These are phyloP conservation scores for Botrytis deweyae DNA, from an alignment of 2,329 filamentous ascomycete genomes.

Conservation along the genomic window DNA sequence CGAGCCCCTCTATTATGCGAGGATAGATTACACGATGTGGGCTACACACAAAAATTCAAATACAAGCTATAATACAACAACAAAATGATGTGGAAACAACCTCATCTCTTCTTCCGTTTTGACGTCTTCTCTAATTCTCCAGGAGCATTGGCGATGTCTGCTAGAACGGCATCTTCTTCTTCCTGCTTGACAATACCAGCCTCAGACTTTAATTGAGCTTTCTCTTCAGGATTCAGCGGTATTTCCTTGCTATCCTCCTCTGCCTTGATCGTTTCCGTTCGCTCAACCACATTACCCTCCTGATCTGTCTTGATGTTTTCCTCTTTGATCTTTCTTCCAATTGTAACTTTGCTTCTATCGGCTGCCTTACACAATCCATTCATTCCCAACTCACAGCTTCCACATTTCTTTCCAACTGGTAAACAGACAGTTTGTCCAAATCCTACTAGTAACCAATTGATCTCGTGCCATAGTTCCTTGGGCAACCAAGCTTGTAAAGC, in stretches of 20 bases:
- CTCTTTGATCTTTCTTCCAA: slow-evolving; percentile 54
- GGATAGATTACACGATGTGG: background rate
- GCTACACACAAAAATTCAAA: too few relatives aligned
- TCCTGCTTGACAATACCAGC: background rate
- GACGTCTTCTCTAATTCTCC: slow-evolving; percentile 23
- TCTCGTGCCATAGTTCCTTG: slow-evolving; percentile 69
- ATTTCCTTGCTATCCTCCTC: slow-evolving; percentile 33
- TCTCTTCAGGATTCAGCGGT: slow-evolving; percentile 14
- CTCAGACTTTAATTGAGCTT: background rate
- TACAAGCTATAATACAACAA: background rate
- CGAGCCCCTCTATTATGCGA: background rate
- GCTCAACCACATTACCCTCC: slow-evolving; percentile 36
- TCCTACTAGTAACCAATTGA: slow-evolving; percentile 72
- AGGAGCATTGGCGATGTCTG: slow-evolving; percentile 28
- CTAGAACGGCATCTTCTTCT: slow-evolving; percentile 16
- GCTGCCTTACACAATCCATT: slow-evolving; percentile 74
- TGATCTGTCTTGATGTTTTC: slow-evolving; percentile 40
- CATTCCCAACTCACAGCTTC: slow-evolving; percentile 78
- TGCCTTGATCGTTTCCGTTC: slow-evolving; percentile 40
- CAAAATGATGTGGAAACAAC: background rate
- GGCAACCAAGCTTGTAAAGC: slow-evolving; percentile 67
- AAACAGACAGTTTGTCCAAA: slow-evolving; percentile 70
- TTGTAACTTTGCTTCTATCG: slow-evolving; percentile 60
- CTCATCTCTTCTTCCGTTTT: slow-evolving; percentile 15
- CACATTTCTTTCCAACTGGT: slow-evolving; percentile 68